A percentile compares a stretch with the other conserved stretches of the same genome.
phyloP scores from a whole-genome alignment of 306 rosid genomes.

The Comarum palustre region DNA sequence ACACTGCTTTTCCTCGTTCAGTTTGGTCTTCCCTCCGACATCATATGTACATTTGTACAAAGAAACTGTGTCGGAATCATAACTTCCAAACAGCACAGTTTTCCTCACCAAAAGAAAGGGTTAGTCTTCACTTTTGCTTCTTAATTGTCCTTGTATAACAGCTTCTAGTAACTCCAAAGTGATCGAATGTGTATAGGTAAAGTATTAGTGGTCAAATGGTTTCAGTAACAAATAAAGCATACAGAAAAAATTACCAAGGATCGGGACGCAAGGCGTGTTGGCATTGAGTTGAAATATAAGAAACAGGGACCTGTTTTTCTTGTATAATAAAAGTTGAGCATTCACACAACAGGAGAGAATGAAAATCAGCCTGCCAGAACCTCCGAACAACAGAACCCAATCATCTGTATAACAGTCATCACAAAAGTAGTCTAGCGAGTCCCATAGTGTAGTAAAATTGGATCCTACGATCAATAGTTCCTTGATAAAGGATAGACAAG shows the following conservation, averaged over 20 bases:
- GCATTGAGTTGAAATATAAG: background rate
- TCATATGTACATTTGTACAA: background rate
- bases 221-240: background rate
- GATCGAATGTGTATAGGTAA: background rate
- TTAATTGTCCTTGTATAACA: background rate
- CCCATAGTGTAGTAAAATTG: conserved; percentile 29
- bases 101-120: background rate
- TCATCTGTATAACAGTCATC: conserved; percentile 31
- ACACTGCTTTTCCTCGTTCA: background rate
- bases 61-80: background rate
- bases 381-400: conserved; percentile 21
- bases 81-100: background rate
- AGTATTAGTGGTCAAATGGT: background rate
- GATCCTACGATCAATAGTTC: conserved; percentile 42
- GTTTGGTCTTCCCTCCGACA: background rate
- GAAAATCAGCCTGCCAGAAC: background rate
- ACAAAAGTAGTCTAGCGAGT: conserved; percentile 29
- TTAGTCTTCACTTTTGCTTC: background rate
- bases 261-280: background rate
- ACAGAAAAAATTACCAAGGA: background rate
- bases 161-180: background rate
- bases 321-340: background rate
- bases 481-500: conserved; percentile 23
- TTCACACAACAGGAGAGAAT: background rate
- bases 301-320: background rate